Percentiles rank a stretch among this genome's conserved stretches.
phyloP scores from a whole-genome alignment of 2,329 filamentous ascomycete species.

The Nemania sp. region DNA sequence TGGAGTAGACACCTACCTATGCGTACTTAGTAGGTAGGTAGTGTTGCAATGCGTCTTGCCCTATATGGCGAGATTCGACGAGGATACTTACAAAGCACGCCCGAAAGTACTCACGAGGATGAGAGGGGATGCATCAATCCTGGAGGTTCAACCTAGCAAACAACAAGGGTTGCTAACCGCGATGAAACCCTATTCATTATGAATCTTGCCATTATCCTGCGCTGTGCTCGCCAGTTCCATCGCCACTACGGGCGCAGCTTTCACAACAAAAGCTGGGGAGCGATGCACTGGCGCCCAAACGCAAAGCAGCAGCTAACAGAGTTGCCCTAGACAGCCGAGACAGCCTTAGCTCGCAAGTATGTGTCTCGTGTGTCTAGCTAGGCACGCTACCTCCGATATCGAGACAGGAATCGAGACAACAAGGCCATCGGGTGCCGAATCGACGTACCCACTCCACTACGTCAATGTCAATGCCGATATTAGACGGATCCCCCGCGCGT shows the following conservation, averaged over 20 bases:
- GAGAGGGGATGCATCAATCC: constrained; percentile 6
- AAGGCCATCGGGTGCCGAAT: constrained; percentile 29
- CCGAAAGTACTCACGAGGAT: background rate
- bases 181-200: constrained; percentile 25
- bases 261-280: background rate
- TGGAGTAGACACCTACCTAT: too few species aligned
- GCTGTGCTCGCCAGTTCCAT: constrained; percentile 11
- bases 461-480: constrained; percentile 26
- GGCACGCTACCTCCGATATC: constrained; percentile 25
- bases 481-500: constrained; percentile 5
- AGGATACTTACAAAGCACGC: background rate
- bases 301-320: constrained; percentile 13
- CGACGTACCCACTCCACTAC: constrained; percentile 20
- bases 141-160: constrained; percentile 15
- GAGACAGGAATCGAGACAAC: constrained; percentile 24
- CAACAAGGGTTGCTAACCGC: constrained; percentile 22
- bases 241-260: constrained; percentile 4
- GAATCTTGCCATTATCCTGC: constrained; percentile 7
- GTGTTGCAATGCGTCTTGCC: constrained; percentile 16
- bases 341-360: too few species aligned
- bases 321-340: too few species aligned
- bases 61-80: background rate
- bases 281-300: constrained; percentile 31
- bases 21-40: too few species aligned
- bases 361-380: too few species aligned